Percentiles rank a stretch among this genome's conserved stretches.
phyloP scores from a whole-genome alignment of 768 basidiomycete species.

The Xerocomellus amylosporus region DNA sequence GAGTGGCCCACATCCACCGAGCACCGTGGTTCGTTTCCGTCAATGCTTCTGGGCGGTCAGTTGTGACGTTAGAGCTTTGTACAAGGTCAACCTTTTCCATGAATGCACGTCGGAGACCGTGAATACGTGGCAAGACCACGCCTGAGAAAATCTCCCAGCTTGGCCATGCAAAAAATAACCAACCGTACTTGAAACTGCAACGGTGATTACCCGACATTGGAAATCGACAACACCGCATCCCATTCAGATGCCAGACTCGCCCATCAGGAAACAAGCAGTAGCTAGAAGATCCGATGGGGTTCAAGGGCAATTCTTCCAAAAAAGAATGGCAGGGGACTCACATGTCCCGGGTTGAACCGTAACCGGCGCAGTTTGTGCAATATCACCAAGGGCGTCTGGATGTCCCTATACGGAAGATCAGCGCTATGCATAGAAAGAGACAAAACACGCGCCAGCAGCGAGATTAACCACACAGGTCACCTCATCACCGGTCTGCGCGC shows the following conservation, averaged over 20 bases:
- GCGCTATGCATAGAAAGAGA: neutral
- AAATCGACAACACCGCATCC: neutral
- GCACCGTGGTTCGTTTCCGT: neutral
- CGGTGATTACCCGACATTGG: constrained; percentile 19
- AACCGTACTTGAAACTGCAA: constrained; percentile 17
- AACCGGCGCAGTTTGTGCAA: constrained; percentile 48
- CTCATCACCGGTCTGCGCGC: neutral
- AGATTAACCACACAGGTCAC: neutral
- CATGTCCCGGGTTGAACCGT: constrained; percentile 8
- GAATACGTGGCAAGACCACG: neutral
- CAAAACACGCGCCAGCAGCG: neutral
- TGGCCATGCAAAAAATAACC: neutral
- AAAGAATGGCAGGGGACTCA: neutral
- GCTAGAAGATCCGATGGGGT: constrained; percentile 5
- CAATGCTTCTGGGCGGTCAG: neutral
- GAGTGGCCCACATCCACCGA: neutral
- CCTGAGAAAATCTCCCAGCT: neutral
- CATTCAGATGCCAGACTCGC: neutral
- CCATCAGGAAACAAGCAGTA: constrained; percentile 8
- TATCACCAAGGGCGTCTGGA: constrained; percentile 48
- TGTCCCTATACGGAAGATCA: constrained; percentile 36
- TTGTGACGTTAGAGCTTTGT: neutral
- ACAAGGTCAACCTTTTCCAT: neutral
- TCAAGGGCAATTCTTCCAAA: neutral
- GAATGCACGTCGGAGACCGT: neutral